These are phyloP conservation scores for Erysimum pusillum DNA, from an alignment of 441 rosid species.

Conservation along the genomic window DNA sequence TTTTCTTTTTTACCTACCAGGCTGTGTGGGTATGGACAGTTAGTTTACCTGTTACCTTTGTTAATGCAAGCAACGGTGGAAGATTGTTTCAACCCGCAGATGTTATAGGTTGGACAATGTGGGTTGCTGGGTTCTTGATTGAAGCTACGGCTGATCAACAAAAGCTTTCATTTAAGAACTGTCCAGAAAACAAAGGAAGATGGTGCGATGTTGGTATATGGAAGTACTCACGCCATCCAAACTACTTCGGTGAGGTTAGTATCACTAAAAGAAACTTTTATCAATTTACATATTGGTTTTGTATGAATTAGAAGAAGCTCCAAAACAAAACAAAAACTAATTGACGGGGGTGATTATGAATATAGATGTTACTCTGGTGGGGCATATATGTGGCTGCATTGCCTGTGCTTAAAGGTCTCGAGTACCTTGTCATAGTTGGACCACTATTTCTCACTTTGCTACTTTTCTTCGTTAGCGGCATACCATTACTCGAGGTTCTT, in stretches of 20 bases:
- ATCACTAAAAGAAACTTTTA: background rate
- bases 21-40: conserved; percentile 98
- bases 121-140: conserved; percentile 63
- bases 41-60: conserved; percentile 89
- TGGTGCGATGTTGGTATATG: conserved; percentile 92
- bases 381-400: conserved; percentile 81
- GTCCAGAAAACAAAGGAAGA: conserved; percentile 78
- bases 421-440: conserved; percentile 86
- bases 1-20: conserved; percentile 49
- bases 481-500: conserved; percentile 92
- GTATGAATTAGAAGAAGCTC: background rate
- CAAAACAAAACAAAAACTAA: conserved; percentile 21
- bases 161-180: conserved; percentile 77
- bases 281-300: background rate
- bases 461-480: conserved; percentile 89
- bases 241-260: conserved; percentile 96
- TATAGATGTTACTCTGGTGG: conserved; percentile 94
- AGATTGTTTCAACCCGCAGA: conserved; percentile 71
- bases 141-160: conserved; percentile 94
- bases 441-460: conserved; percentile 84
- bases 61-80: conserved; percentile 79
- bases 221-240: conserved; percentile 92
- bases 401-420: conserved; percentile 75
- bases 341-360: conserved; percentile 19
- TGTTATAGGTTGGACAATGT: conserved; percentile 89